These are phyloP conservation scores for Creolimax fragrantissima DNA, from an alignment of 78 protist genomes.

Conservation along the genomic window DNA sequence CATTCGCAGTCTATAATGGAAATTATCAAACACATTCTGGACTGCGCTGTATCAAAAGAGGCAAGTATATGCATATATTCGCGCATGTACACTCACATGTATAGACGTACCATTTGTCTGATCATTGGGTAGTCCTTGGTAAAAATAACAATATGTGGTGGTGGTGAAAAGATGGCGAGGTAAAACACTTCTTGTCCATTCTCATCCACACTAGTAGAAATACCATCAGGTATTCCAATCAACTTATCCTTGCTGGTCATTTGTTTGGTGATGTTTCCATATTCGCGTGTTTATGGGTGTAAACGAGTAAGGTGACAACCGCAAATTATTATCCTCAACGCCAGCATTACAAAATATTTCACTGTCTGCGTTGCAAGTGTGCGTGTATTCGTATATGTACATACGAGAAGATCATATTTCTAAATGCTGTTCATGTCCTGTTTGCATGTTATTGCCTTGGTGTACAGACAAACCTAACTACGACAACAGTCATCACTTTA, in stretches of 20 bases:
- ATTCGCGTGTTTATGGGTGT: no score
- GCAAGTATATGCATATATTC: not conserved
- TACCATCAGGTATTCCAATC: not conserved
- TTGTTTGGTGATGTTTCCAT: no score
- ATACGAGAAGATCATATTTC: no score
- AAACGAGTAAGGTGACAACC: no score
- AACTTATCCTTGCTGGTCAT: not conserved
- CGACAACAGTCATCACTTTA: not conserved
- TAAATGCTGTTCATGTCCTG: no score
- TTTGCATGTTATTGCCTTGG: no score
- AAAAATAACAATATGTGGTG: not conserved
- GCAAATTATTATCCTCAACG: not conserved
- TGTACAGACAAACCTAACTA: not conserved
- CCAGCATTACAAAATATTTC: not conserved
- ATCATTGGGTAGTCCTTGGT: not conserved
- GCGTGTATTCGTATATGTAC: not conserved
- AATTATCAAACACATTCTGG: no score
- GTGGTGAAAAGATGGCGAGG: no score
- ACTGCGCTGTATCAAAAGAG: no score
- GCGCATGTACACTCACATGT: not conserved
- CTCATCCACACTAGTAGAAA: not conserved
- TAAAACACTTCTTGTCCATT: no score
- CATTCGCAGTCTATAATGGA: no score
- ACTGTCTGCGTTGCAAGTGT: not conserved
- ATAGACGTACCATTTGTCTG: not conserved